Evolutionary conservation across 495 filamentous ascomycete species (phyloP), one percentile per base, ranked within the genome.

Genomic region (Xylaria bambusicola): DNA sequence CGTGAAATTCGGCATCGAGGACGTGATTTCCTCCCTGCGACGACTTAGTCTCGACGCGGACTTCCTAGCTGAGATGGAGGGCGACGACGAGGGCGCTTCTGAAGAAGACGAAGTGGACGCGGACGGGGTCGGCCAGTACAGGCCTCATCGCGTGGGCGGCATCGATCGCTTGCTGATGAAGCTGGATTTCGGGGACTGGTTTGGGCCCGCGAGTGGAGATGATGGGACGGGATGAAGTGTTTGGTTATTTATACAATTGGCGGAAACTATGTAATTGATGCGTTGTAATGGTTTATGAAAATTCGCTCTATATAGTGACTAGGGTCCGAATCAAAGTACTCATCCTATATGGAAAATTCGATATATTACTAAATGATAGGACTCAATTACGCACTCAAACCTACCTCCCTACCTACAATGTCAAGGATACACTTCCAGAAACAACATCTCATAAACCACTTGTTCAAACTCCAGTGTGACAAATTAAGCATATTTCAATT

Each of bases 81-180:
- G 53, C 27, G 60, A 67, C 52, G 56, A 68, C 23, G 58, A 61
- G 1, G 50, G 18, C 6, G 55, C 18, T 8, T 53, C 29, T 33
- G 29, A 5, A 10, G 29, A 66, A 6, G 56, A 51, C 1, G 55
- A 50, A 46, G 13, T 57, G 52, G 61, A 62, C 52, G 66, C 72
- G 47, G 71, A 78, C 64, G 70, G 56, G 59, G 69, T 72, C 17
- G 12, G 73, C 20, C 68, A 62, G 38, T 91, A 86, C 69, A 78
- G 82, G 52, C 86, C 88, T 6, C 78, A 82, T 53, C 84, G 85
- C 44, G 80, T 86, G 3, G 87, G 86, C 2, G 88, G 90, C 7
- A 84, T 94, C 21, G 89, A 93, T 75, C 77, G 89, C 52, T 75
- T 96, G 68, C 68, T 96, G 44, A 92, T 95, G 89, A 93, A 93